Conservation (phyloP, 2,329 filamentous ascomycete genomes). For the Mariannaea sp. region DNA sequence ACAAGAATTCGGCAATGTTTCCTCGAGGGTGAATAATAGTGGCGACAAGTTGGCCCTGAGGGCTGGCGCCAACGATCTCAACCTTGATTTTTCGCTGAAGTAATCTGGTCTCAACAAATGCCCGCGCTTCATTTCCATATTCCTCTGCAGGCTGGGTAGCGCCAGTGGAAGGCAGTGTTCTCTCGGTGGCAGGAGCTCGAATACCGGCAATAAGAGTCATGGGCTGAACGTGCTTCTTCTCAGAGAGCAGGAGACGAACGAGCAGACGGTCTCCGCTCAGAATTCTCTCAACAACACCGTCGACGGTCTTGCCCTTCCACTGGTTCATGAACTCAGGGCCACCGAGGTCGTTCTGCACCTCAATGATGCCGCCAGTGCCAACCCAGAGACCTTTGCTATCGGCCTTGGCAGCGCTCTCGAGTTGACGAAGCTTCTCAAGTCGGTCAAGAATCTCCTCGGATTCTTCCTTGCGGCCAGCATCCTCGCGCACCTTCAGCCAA, state of each 20-base stretch:
- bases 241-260: slow-evolving; percentile 77
- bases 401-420: slow-evolving; percentile 78
- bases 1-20: slow-evolving; percentile 89
- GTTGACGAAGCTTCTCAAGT: slow-evolving; percentile 75
- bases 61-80: slow-evolving; percentile 82
- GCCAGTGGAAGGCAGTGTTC: slow-evolving; percentile 77
- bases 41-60: slow-evolving; percentile 90
- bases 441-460: slow-evolving; percentile 73
- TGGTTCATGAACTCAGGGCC: slow-evolving; percentile 79
- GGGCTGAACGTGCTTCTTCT: slow-evolving; percentile 85
- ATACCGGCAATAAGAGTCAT: slow-evolving; percentile 90
- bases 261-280: slow-evolving; percentile 90
- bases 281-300: slow-evolving; percentile 88
- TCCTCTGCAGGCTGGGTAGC: slow-evolving; percentile 85
- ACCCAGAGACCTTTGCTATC: slow-evolving; percentile 84
- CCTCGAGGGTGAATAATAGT: slow-evolving; percentile 85
- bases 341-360: slow-evolving; percentile 80
- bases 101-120: slow-evolving; percentile 84
- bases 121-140: slow-evolving; percentile 84
- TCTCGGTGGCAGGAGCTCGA: slow-evolving; percentile 85
- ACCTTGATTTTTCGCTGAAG: slow-evolving; percentile 86
- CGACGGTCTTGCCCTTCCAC: slow-evolving; percentile 83
- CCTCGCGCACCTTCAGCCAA: slow-evolving; percentile 92
- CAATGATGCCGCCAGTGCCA: slow-evolving; percentile 67
- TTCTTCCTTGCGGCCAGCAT: slow-evolving; percentile 90